A percentile compares a stretch with the other conserved stretches of the same genome.
phyloP scores from a whole-genome alignment of 495 filamentous ascomycete genomes.

The Tricharina praecox region DNA sequence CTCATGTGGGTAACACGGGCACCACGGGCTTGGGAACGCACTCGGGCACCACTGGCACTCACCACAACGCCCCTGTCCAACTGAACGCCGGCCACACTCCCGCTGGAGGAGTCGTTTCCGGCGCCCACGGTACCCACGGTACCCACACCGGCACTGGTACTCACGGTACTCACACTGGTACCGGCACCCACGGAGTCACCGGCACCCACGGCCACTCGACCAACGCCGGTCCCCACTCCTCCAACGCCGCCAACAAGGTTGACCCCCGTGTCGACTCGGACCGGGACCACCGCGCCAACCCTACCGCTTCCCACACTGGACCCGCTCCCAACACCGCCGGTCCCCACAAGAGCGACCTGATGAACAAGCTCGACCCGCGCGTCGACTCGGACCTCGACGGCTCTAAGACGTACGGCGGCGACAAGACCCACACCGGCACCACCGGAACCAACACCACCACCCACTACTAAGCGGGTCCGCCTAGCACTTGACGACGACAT shows the following conservation, averaged over 20 bases:
- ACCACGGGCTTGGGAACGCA: conserved; percentile 31
- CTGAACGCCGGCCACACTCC: conserved; percentile 13
- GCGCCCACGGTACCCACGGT: no score
- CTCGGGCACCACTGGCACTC: conserved; percentile 17
- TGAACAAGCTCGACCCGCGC: conserved; percentile 37
- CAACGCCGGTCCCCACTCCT: conserved; percentile 25
- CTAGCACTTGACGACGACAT: no score
- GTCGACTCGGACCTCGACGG: conserved; percentile 33
- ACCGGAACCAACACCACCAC: no score
- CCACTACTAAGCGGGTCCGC: no score
- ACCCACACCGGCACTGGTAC: conserved; percentile 13
- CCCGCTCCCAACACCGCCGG: conserved; percentile 28
- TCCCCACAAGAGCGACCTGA: conserved; percentile 33
- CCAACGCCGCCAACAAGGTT: conserved; percentile 26
- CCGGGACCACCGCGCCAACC: conserved; percentile 23
- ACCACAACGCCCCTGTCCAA: no score
- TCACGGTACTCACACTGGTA: conserved; percentile 7
- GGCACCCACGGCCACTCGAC: conserved; percentile 2
- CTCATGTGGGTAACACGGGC: conserved; percentile 33
- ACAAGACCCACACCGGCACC: conserved; percentile 13
- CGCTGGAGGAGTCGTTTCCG: no score
- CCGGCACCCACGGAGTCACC: conserved; percentile 10
- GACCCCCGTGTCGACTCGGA: conserved; percentile 27
- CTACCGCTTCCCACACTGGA: conserved; percentile 4
- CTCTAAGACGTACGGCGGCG: conserved; percentile 19